phyloP scores from a whole-genome alignment of 1,284 basidiomycete genomes.

The Cryptococcus neoformans region DNA sequence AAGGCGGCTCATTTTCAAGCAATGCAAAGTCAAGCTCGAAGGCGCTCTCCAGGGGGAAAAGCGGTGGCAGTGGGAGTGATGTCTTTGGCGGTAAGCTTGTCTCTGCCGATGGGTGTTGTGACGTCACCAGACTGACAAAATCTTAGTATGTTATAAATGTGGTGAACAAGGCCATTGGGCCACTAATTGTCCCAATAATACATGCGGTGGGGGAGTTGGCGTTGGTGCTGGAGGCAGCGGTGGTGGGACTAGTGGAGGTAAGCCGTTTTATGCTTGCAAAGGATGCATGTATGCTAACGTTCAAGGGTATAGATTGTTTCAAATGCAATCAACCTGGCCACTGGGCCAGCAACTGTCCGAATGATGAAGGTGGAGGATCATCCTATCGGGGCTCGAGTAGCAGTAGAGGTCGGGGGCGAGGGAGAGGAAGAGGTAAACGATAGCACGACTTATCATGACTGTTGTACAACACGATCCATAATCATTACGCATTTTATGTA shows the following conservation, averaged over 20 bases:
- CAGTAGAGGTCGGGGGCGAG: neutral
- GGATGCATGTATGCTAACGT: neutral
- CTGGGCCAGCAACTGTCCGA: constrained; percentile 42
- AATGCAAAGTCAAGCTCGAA: no score
- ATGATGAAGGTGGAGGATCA: constrained; percentile 2
- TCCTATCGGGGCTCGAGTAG: neutral
- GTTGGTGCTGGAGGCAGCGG: constrained; percentile 4
- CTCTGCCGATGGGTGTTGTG: no score
- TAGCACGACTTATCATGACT: neutral
- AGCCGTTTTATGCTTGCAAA: neutral
- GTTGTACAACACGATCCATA: neutral
- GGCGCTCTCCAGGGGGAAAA: no score
- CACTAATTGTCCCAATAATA: constrained; percentile 27
- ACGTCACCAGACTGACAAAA: no score
- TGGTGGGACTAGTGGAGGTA: constrained; percentile 1
- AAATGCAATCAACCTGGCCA: constrained; percentile 49
- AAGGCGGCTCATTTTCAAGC: no score
- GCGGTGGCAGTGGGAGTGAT: no score
- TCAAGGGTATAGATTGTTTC: constrained; percentile 8
- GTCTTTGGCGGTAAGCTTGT: no score
- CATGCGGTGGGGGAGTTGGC: neutral
- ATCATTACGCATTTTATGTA: neutral
- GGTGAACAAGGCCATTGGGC: constrained; percentile 49
- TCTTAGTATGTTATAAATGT: constrained; percentile 33
- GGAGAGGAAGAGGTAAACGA: constrained; percentile 2